Conservation (phyloP, 768 basidiomycete species). For the Rhizopogon vulgaris region DNA sequence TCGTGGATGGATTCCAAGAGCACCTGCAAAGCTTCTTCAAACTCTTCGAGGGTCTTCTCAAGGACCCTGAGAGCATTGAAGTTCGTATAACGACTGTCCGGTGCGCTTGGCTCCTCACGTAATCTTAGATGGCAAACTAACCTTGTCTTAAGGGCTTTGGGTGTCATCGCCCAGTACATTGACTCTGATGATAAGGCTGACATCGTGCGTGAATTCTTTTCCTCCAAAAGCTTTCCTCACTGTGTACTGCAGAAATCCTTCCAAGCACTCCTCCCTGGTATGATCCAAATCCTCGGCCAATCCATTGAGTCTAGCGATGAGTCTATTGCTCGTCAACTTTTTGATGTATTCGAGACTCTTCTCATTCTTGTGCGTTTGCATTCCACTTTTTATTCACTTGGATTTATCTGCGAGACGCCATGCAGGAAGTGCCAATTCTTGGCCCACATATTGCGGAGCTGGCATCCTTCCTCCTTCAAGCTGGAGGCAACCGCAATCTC, state of each 20-base stretch:
- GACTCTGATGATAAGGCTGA: slow-evolving; percentile 82
- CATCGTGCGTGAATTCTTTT: slow-evolving; percentile 50
- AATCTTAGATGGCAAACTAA: slow-evolving; percentile 4
- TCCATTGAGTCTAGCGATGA: slow-evolving; percentile 77
- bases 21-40: slow-evolving; percentile 71
- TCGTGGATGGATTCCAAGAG: slow-evolving; percentile 84
- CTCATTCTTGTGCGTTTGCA: slow-evolving; percentile 68
- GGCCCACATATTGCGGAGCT: slow-evolving; percentile 84
- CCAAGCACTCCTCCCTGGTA: slow-evolving; percentile 79
- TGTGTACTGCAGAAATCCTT: slow-evolving; percentile 59
- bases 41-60: slow-evolving; percentile 66
- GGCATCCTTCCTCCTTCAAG: slow-evolving; percentile 80
- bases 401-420: slow-evolving; percentile 5
- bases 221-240: slow-evolving; percentile 1
- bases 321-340: slow-evolving; percentile 76
- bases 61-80: slow-evolving; percentile 81
- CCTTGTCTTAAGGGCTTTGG: slow-evolving; percentile 55
- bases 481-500: slow-evolving; percentile 71
- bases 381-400: not conserved
- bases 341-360: slow-evolving; percentile 94
- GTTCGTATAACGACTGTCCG: slow-evolving; percentile 87
- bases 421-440: slow-evolving; percentile 88
- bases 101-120: slow-evolving; percentile 29
- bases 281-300: slow-evolving; percentile 86
- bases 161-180: slow-evolving; percentile 90